These are phyloP conservation scores for Biscutella laevigata DNA, from an alignment of 441 rosid species.

Conservation along the genomic window DNA sequence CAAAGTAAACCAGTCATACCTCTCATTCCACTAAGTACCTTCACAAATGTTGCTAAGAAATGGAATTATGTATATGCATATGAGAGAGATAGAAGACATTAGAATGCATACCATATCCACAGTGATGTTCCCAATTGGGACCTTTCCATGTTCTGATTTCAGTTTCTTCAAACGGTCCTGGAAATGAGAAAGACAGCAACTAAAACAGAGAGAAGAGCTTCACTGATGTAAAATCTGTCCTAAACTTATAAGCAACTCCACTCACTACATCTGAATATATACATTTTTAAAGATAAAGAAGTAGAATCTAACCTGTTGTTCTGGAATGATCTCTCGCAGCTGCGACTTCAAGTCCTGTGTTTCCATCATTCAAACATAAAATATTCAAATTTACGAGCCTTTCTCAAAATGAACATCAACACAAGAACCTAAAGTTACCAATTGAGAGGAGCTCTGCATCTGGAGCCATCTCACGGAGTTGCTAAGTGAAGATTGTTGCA, in stretches of 20 bases:
- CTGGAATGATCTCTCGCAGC: slow-evolving; percentile 76
- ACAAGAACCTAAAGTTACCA: slow-evolving; percentile 30
- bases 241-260: no score
- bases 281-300: neutral
- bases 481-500: slow-evolving; percentile 42
- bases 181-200: neutral
- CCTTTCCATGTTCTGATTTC: slow-evolving; percentile 57
- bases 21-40: slow-evolving; percentile 96
- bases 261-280: neutral
- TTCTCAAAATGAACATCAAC: neutral
- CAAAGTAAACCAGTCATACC: slow-evolving; percentile 89
- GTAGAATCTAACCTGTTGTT: slow-evolving; percentile 55
- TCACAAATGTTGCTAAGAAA: no score
- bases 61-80: no score
- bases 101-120: slow-evolving; percentile 64
- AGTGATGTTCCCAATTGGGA: slow-evolving; percentile 68
- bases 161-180: slow-evolving; percentile 80
- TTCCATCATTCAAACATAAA: neutral
- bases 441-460: slow-evolving; percentile 58
- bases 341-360: slow-evolving; percentile 69
- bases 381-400: no score
- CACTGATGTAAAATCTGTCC: neutral
- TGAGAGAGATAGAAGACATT: no score
- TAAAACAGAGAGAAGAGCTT: neutral
- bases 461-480: slow-evolving; percentile 78